A percentile compares a stretch with the other conserved stretches of the same genome.
Evolutionary conservation across 345 rosid genomes (phyloP).

Genomic region (Nasturtium officinale): DNA sequence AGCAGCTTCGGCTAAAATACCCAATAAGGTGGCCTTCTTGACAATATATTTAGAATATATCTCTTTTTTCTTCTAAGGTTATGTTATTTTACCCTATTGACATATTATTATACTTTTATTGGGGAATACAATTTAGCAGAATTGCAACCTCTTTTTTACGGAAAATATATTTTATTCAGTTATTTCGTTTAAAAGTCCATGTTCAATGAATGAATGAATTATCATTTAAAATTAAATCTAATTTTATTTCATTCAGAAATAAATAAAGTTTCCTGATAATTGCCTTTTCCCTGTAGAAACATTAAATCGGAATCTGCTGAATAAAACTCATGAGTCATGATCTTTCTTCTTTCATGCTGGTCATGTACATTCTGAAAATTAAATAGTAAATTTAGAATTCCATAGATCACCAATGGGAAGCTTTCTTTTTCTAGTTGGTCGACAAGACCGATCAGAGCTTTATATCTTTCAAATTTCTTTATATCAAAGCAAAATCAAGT

Average conservation of each 20-base stretch:
- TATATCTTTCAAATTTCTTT: background rate
- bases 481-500: conserved; percentile 2
- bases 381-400: background rate
- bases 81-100: background rate
- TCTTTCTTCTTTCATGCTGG: background rate
- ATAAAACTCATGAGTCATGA: background rate
- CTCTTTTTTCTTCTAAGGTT: background rate
- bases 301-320: background rate
- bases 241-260: too few relatives aligned
- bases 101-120: background rate
- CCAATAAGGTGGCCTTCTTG: conserved; percentile 4
- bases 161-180: background rate
- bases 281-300: background rate
- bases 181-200: too few relatives aligned
- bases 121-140: background rate
- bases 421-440: background rate
- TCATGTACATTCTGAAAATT: background rate
- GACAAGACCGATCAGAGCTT: conserved; percentile 14
- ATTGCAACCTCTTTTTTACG: background rate
- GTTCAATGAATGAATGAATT: too few relatives aligned
- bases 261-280: background rate
- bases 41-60: too few relatives aligned
- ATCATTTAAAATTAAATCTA: too few relatives aligned
- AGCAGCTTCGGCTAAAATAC: background rate
- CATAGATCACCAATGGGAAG: background rate